Evolutionary conservation across 2,329 filamentous ascomycete species (phyloP), one percentile per base, ranked within the genome.

Genomic region (Exserohilum turcica): DNA sequence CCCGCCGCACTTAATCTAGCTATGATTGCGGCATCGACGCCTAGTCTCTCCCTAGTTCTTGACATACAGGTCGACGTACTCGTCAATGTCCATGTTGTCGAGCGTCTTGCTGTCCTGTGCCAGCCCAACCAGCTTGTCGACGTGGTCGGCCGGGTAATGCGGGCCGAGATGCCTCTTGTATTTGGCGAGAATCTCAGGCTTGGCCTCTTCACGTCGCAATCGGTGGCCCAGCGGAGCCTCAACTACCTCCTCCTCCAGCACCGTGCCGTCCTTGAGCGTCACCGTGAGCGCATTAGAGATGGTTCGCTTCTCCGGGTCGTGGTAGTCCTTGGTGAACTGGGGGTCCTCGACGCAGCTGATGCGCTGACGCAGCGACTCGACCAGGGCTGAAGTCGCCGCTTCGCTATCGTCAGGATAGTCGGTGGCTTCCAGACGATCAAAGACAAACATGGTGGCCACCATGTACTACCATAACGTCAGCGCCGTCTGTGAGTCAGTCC

Each of bases 261-360:
- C 83, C 40, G 92, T 96, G 68, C 94, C 94, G 74, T 97, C 93
- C 76, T 96, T 94, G 65, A 99, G 84, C 70, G 89, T 93, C 54
- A 99, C 92, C 27, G 92, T 97, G 63, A 99, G 83, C 7, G 92
- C 94, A 80, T 99, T 99, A 76, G 92, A 91, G 78, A 99, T 99
- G 77, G 92, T 97, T 68, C 94, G 91, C 81, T 95, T 90, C 65
- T 84, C 81, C 27, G 94, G 91, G 81, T 97, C 84, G 75, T 99
- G 94, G 86, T 99, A 99, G 78, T 97, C 93, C 74, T 83, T 79
- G 64, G 94, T 97, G 83, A 92, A 97, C 78, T 93, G 85, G 52
- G 91, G 89, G 79, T 99, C 94, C 80, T 99, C 94, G 48, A 97
- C 91, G 77, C 94, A 99, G 77, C 86, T 87, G 81, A 99, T 97